phyloP scores from a whole-genome alignment of 495 filamentous ascomycete genomes.

The Penicillium lagena region DNA sequence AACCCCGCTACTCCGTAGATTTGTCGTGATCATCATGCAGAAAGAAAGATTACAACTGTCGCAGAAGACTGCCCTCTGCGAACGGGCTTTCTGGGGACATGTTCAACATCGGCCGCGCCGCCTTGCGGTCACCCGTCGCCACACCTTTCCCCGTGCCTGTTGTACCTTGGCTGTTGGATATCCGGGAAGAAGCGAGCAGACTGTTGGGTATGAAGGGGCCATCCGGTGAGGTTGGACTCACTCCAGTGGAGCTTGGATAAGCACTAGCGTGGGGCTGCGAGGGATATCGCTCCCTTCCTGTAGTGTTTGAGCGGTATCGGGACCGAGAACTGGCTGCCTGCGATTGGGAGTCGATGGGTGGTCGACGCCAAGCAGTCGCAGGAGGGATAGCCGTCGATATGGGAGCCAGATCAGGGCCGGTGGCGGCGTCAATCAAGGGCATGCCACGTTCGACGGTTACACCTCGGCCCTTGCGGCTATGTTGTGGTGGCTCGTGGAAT shows the following conservation, averaged over 20 bases:
- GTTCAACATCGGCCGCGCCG: slow-evolving; percentile 51
- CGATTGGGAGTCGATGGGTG: slow-evolving; percentile 10
- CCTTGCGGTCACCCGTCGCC: slow-evolving; percentile 44
- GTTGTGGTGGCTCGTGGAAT: slow-evolving; percentile 71
- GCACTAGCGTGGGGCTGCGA: slow-evolving; percentile 8
- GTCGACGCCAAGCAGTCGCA: slow-evolving; percentile 46
- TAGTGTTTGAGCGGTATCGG: slow-evolving; percentile 24
- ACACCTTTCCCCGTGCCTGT: slow-evolving; percentile 40
- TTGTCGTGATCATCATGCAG: neutral
- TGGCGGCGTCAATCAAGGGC: slow-evolving; percentile 61
- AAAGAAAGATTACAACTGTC: slow-evolving; percentile 13
- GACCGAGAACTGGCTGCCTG: slow-evolving; percentile 10
- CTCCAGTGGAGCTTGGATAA: slow-evolving; percentile 8
- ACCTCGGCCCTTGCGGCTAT: slow-evolving; percentile 59
- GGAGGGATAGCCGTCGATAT: slow-evolving; percentile 45
- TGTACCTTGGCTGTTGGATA: slow-evolving; percentile 16
- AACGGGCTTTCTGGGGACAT: slow-evolving; percentile 45
- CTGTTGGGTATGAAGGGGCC: slow-evolving; percentile 31
- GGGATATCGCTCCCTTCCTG: slow-evolving; percentile 17
- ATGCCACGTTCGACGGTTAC: slow-evolving; percentile 54
- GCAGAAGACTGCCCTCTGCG: slow-evolving; percentile 49
- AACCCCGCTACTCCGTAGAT: slow-evolving; percentile 14
- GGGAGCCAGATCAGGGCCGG: slow-evolving; percentile 36
- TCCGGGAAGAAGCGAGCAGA: slow-evolving; percentile 26
- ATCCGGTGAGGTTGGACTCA: slow-evolving; percentile 14